phyloP scores from a whole-genome alignment of 805 yeast genomes.

The Yueomyces sp. region DNA sequence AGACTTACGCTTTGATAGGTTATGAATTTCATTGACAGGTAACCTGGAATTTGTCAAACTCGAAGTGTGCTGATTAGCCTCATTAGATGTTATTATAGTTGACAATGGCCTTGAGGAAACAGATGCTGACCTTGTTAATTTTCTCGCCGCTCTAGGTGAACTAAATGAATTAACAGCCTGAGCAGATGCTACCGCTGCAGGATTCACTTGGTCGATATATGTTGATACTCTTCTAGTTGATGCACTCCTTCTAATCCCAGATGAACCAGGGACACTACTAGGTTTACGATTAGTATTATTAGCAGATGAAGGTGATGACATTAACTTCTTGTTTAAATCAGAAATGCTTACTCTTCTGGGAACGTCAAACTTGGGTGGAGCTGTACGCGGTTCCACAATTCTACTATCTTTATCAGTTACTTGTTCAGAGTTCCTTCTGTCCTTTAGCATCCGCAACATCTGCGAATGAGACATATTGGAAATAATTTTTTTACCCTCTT shows the following conservation, averaged over 20 bases:
- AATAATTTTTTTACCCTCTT: constrained; percentile 3
- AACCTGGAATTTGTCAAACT: too few relatives aligned
- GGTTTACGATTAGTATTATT: too few relatives aligned
- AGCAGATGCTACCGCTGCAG: not conserved
- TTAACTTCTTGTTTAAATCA: too few relatives aligned
- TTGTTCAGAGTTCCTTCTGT: constrained; percentile 15
- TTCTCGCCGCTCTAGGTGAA: not conserved
- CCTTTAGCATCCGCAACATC: constrained; percentile 14
- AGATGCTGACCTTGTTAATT: not conserved
- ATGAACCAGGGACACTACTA: not conserved
- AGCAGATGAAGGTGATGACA: too few relatives aligned
- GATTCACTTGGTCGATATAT: not conserved
- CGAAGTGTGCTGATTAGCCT: too few relatives aligned
- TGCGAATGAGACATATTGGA: constrained; percentile 6
- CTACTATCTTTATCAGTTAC: too few relatives aligned
- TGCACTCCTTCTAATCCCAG: not conserved
- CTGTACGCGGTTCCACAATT: too few relatives aligned
- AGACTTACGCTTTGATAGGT: not conserved
- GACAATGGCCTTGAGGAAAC: not conserved
- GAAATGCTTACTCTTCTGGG: too few relatives aligned
- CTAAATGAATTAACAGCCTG: not conserved
- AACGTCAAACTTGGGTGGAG: too few relatives aligned
- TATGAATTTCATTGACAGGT: too few relatives aligned
- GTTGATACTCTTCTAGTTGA: not conserved
- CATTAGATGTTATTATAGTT: not conserved